These are phyloP conservation scores for Orychophragmus violaceus DNA, from an alignment of 345 rosid species.

Conservation along the genomic window DNA sequence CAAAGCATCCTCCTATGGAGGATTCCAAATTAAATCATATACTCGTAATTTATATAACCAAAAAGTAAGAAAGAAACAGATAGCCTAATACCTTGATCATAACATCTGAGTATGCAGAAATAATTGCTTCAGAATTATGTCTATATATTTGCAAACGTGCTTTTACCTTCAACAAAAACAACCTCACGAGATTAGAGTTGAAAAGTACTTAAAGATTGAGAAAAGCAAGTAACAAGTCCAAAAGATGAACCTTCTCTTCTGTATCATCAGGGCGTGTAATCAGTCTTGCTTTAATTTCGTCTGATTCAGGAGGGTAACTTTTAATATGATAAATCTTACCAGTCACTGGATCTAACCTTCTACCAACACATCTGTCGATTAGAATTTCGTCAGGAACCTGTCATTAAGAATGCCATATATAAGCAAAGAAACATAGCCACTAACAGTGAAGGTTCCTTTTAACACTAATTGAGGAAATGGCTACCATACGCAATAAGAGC, in stretches of 20 bases:
- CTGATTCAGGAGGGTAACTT: slow-evolving; percentile 62
- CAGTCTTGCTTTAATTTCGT: slow-evolving; percentile 73
- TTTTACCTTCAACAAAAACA: slow-evolving; percentile 45
- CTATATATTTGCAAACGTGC: slow-evolving; percentile 76
- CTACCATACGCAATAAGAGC: background rate
- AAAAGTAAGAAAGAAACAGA: background rate
- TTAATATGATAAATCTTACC: slow-evolving; percentile 76
- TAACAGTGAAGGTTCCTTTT: background rate
- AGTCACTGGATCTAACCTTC: slow-evolving; percentile 69
- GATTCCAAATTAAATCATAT: too few species aligned
- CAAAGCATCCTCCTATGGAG: too few species aligned
- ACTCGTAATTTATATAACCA: background rate
- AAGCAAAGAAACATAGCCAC: slow-evolving; percentile 26
- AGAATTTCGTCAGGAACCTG: slow-evolving; percentile 97
- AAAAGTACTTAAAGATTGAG: background rate
- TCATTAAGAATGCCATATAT: slow-evolving; percentile 29
- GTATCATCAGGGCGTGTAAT: slow-evolving; percentile 89
- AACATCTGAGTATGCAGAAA: slow-evolving; percentile 53
- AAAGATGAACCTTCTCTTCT: slow-evolving; percentile 55
- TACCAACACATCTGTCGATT: slow-evolving; percentile 85
- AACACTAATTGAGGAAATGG: background rate
- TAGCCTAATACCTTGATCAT: slow-evolving; percentile 46
- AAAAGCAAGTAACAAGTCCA: background rate
- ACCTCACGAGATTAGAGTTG: background rate
- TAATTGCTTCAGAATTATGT: slow-evolving; percentile 60